These are phyloP conservation scores for Spizellomyces sp. DNA, from an alignment of 192 early-diverging fungal genomes.

Conservation along the genomic window DNA sequence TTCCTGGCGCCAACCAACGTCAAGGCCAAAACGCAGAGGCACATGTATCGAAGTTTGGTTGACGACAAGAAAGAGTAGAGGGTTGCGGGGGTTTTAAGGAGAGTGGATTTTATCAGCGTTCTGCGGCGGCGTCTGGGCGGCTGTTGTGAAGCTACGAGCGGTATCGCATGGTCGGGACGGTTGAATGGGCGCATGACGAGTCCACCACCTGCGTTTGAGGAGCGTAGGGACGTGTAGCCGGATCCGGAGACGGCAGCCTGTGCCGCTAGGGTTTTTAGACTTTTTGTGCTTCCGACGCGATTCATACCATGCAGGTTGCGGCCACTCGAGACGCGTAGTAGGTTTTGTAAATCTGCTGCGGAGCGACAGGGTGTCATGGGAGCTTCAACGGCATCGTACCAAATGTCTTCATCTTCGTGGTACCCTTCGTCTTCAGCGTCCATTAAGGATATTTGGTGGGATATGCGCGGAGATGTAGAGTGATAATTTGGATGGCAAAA, in stretches of 20 bases:
- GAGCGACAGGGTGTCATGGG: conserved; percentile 40
- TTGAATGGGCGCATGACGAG: too few species aligned
- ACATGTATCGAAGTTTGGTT: background rate
- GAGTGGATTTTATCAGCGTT: background rate
- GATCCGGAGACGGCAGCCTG: too few species aligned
- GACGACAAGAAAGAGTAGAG: background rate
- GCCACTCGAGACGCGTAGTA: conserved; percentile 26
- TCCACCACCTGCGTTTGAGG: too few species aligned
- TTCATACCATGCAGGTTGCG: conserved; percentile 34
- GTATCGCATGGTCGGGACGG: too few species aligned
- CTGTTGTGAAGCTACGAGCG: too few species aligned
- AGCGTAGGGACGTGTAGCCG: too few species aligned
- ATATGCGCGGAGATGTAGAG: conserved; percentile 16
- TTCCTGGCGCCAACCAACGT: background rate
- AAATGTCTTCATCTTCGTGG: conserved; percentile 41
- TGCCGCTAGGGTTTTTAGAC: conserved; percentile 10
- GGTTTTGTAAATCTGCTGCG: conserved; percentile 28
- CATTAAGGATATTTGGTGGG: conserved; percentile 4
- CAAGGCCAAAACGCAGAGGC: background rate
- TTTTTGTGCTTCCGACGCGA: conserved; percentile 22
- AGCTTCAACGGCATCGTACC: conserved; percentile 48
- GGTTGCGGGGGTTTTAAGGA: background rate
- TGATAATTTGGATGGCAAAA: conserved; percentile 28
- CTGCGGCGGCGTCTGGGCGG: background rate
- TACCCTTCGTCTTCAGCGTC: conserved; percentile 28